Evolutionary conservation across 1,284 basidiomycete species (phyloP).

Genomic region (Tilletiaria anomala): DNA sequence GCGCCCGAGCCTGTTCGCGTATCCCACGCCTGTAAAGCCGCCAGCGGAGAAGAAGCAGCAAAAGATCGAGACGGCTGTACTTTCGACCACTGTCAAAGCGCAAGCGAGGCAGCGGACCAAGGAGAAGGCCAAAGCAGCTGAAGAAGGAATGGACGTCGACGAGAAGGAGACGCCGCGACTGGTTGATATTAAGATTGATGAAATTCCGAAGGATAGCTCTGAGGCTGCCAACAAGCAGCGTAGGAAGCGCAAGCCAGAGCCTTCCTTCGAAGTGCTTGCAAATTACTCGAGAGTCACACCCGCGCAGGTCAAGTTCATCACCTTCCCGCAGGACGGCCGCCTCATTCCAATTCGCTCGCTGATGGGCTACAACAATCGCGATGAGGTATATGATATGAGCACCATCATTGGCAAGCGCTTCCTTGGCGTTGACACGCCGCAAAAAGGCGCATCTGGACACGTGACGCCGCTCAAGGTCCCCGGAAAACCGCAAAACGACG

Average conservation of each 20-base stretch:
- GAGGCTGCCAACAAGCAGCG: constrained; percentile 12
- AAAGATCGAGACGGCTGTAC: constrained; percentile 37
- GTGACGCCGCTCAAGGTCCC: no score
- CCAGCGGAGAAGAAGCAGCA: constrained; percentile 36
- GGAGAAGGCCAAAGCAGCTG: constrained; percentile 24
- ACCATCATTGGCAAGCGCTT: constrained; percentile 13
- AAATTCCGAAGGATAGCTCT: constrained; percentile 10
- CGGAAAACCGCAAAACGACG: no score
- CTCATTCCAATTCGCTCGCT: constrained; percentile 83
- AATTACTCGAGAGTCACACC: constrained; percentile 92
- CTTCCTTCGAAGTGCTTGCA: constrained; percentile 57
- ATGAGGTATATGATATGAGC: constrained; percentile 23
- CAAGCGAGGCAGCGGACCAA: constrained; percentile 35
- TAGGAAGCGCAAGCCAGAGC: constrained; percentile 53
- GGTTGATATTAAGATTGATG: constrained; percentile 14
- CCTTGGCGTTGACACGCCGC: no score
- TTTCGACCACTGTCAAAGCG: constrained; percentile 34
- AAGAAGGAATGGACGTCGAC: constrained; percentile 9
- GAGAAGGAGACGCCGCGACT: neutral
- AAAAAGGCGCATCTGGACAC: no score
- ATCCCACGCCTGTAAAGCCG: constrained; percentile 28
- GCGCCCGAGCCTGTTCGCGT: constrained; percentile 35
- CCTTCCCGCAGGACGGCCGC: constrained; percentile 61
- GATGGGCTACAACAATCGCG: constrained; percentile 11
- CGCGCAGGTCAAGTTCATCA: constrained; percentile 67